phyloP scores from a whole-genome alignment of 2,329 filamentous ascomycete genomes.

The Tolypocladium ophioglossoides region DNA sequence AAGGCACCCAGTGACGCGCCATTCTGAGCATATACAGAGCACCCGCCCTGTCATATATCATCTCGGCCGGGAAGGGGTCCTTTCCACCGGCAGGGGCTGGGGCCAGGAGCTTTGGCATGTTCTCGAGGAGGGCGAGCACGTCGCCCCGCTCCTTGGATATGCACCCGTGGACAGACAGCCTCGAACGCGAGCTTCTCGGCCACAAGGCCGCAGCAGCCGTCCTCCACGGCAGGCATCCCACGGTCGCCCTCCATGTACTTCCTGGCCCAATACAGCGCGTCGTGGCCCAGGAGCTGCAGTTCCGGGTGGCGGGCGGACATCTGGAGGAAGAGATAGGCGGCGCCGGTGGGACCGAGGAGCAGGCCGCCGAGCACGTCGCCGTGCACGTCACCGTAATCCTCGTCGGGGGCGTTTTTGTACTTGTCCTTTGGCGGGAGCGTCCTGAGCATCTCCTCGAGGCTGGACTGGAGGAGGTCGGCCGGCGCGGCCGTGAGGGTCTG shows the following conservation, averaged over 20 bases:
- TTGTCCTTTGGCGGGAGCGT: constrained; percentile 23
- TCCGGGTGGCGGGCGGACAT: constrained; percentile 33
- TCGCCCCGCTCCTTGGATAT: constrained; percentile 26
- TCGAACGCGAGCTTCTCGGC: constrained; percentile 37
- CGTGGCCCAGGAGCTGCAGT: constrained; percentile 29
- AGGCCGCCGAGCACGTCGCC: constrained; percentile 32
- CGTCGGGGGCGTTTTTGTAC: constrained; percentile 11
- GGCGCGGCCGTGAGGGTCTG: constrained; percentile 17
- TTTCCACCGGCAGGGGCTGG: constrained; percentile 7
- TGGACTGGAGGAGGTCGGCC: constrained; percentile 17
- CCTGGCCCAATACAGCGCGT: constrained; percentile 33
- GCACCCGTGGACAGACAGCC: constrained; percentile 33
- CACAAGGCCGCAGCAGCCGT: constrained; percentile 36
- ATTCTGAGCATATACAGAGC: constrained; percentile 58
- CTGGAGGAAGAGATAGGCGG: constrained; percentile 44
- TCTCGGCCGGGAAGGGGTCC: constrained; percentile 44
- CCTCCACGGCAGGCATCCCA: constrained; percentile 22
- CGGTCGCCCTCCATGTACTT: constrained; percentile 33
- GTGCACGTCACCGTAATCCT: too few relatives aligned
- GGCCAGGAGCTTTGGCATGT: constrained; percentile 22
- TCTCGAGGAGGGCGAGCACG: constrained; percentile 28
- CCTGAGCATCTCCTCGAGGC: constrained; percentile 25
- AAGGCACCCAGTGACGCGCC: constrained; percentile 44
- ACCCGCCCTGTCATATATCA: constrained; percentile 57
- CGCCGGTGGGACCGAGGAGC: constrained; percentile 41